Conservation (phyloP, 2,329 filamentous ascomycete genomes). For the Paraphaeosphaeria minitans region DNA sequence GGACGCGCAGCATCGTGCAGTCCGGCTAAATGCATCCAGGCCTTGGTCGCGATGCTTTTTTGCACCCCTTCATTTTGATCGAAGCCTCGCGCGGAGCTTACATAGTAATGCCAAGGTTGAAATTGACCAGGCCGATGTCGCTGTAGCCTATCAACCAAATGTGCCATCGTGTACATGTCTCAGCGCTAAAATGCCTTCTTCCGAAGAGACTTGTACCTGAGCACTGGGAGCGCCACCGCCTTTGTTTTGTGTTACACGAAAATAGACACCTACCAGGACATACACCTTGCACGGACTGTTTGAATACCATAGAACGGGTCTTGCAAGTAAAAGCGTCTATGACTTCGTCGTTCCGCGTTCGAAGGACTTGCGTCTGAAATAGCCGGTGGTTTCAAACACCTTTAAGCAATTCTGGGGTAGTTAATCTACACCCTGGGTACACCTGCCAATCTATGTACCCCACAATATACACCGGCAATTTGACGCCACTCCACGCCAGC, state of each 20-base stretch:
- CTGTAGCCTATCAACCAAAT: neutral
- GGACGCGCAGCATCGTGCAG: conserved; percentile 17
- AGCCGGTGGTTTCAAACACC: conserved; percentile 31
- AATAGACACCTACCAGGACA: neutral
- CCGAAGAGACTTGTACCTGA: neutral
- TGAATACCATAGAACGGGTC: conserved; percentile 7
- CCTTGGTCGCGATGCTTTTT: conserved; percentile 26
- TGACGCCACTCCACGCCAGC: conserved; percentile 22
- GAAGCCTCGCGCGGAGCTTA: conserved; percentile 13
- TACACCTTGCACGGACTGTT: conserved; percentile 5
- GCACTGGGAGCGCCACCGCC: neutral
- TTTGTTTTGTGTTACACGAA: neutral
- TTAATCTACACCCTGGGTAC: conserved; percentile 9
- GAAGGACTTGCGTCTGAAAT: conserved; percentile 21
- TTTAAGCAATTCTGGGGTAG: conserved; percentile 15
- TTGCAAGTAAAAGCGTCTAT: neutral
- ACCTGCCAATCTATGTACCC: conserved; percentile 25
- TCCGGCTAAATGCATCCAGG: conserved; percentile 36
- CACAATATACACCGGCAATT: conserved; percentile 32
- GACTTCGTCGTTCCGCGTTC: neutral
- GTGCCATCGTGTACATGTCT: neutral
- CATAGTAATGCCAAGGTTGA: conserved; percentile 14
- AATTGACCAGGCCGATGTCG: neutral
- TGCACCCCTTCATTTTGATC: conserved; percentile 7
- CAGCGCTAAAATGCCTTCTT: neutral